Base-by-base conservation (phyloP, 129 eudicot species). In the Scalesia atractyloides region DNA sequence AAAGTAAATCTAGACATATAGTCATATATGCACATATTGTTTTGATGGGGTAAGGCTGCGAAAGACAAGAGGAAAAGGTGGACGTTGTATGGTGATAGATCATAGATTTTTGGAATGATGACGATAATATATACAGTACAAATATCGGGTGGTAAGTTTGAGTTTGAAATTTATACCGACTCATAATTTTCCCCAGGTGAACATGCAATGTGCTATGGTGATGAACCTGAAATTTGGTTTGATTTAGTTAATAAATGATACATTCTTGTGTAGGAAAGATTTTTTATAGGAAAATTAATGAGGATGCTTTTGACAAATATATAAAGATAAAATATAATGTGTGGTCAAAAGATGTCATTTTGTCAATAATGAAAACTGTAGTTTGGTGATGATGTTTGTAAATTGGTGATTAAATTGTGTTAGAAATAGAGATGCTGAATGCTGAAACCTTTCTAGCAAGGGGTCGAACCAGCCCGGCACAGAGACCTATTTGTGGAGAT, bases 11-110 rank as follows among this genome's bases (percentile, higher is more conserved):
- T 58, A 57, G 48, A 68, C 43, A 48, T 24, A 58, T 58, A 57
- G 47, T 68, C 41, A 48, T 26, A 47, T 33, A 12, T 47, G 69
- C 61, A 58, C 49, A 69, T 58, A 68, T n/a, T 34, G 33, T 34
- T 68, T 52, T 68, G 39, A 33, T 16, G 62, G 51, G 43, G 22
- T 41, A 76, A 10, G 61, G n/a, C 69, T 74, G 64, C 10, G 64
- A 62, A 61, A 19, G 43, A 63, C 64, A 0, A 14, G 20, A 11
- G 49, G 12, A 19, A 49, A 33, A 50, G 72, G 44, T 63, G 50
- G 46, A 19, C 30, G 70, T 36, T 17, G 13, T 66, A 43, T 59
- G 33, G 46, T 58, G 49, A 19, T 66, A 59, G 52, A 64, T 48
- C n/a, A 19, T 66, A 59, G 52, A 64, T 48, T 22, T 64, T 7